Conservation (phyloP, 805 yeast genomes). For the Barnettozyma botsteinii region DNA sequence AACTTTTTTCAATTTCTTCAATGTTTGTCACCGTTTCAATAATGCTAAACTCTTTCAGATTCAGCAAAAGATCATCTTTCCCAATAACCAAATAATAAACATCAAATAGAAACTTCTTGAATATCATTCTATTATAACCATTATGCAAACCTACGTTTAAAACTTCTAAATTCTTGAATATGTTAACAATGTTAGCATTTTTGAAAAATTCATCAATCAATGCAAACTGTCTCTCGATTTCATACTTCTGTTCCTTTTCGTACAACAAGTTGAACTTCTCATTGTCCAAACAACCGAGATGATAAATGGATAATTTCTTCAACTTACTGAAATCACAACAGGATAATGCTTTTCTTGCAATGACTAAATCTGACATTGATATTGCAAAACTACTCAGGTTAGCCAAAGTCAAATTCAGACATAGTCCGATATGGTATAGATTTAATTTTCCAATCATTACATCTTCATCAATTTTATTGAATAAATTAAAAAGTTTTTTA, state of each 20-base stretch:
- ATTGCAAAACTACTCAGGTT: constrained; percentile 1
- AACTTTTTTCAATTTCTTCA: neutral
- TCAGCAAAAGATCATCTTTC: neutral
- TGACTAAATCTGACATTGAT: constrained; percentile 8
- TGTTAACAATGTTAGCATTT: neutral
- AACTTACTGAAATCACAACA: constrained; percentile 1
- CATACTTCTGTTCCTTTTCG: neutral
- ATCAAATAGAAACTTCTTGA: constrained; percentile 9
- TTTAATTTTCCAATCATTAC: constrained; percentile 1
- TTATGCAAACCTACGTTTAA: constrained; percentile 6
- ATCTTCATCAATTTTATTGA: too few species aligned
- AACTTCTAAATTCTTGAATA: constrained; percentile 1
- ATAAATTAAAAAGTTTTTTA: too few species aligned
- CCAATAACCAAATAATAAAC: neutral
- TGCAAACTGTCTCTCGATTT: constrained; percentile 1
- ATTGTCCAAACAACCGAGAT: constrained; percentile 6
- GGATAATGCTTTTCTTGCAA: constrained; percentile 3
- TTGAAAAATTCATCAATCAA: constrained; percentile 8
- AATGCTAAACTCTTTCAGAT: neutral
- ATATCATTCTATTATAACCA: constrained; percentile 9
- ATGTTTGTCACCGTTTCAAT: neutral
- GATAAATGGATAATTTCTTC: constrained; percentile 5
- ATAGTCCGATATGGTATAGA: constrained; percentile 6
- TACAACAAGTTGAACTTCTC: neutral
- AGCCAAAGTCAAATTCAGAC: constrained; percentile 1